Evolutionary conservation across 208 protist species (phyloP).

Genomic region (Trypanosoma avium): DNA sequence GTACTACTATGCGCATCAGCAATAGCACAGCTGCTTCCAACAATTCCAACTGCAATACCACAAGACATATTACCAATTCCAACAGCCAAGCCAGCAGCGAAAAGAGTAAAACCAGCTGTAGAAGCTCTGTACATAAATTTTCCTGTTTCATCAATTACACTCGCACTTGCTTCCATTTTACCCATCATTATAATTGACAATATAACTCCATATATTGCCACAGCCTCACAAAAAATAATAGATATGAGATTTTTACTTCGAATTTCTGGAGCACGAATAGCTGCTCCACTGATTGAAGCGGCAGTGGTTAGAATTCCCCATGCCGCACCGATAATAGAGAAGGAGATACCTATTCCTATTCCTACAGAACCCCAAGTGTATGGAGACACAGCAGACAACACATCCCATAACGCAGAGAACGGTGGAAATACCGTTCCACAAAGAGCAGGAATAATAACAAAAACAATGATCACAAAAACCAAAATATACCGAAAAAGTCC

Average conservation of each 20-base stretch:
- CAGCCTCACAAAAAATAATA: conserved; percentile 99
- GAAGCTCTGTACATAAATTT: conserved; percentile 48
- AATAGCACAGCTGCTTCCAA: conserved; percentile 95
- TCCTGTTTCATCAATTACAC: conserved; percentile 40
- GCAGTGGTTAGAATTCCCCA: conserved; percentile 91
- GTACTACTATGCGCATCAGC: conserved; percentile 93
- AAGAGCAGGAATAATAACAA: conserved; percentile 69
- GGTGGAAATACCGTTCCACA: conserved; percentile 82
- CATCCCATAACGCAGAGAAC: conserved; percentile 75
- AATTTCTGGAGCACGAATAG: conserved; percentile 86
- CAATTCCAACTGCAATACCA: conserved; percentile 95
- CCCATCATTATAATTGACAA: conserved; percentile 98
- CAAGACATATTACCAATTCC: conserved; percentile 96
- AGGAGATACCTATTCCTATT: conserved; percentile 71
- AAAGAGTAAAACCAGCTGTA: conserved; percentile 91
- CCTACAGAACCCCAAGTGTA: conserved; percentile 82
- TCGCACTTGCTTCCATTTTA: conserved; percentile 75
- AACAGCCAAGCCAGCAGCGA: conserved; percentile 93
- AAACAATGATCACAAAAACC: conserved; percentile 61
- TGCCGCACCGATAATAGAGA: conserved; percentile 86
- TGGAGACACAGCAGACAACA: conserved; percentile 66
- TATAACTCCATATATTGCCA: conserved; percentile 99
- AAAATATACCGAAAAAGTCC: conserved; percentile 50
- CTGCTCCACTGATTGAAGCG: conserved; percentile 83
- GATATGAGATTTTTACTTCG: conserved; percentile 94